Evolutionary conservation across 345 rosid genomes (phyloP).

Genomic region (Salix suchowensis): DNA sequence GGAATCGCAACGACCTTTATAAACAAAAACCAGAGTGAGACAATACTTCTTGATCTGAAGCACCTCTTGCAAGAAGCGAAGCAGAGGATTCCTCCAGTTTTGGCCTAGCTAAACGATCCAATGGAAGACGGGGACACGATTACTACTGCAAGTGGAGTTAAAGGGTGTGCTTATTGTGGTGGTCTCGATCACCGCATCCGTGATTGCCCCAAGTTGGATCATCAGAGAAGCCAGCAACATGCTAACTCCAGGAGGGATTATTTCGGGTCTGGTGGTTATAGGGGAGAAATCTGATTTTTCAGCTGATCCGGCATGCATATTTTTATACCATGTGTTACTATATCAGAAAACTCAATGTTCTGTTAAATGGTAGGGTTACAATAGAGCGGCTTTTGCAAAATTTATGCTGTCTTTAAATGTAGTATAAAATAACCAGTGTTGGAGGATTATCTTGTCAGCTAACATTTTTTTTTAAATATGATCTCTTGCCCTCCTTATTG

Average conservation of each 20-base stretch:
- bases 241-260: slow-evolving; percentile 82
- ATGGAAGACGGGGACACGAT: slow-evolving; percentile 76
- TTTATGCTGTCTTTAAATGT: not conserved
- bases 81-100: slow-evolving; percentile 89
- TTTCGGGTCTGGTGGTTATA: slow-evolving; percentile 86
- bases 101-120: slow-evolving; percentile 87
- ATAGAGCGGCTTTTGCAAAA: not conserved
- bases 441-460: not conserved
- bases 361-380: not conserved
- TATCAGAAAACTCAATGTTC: not conserved
- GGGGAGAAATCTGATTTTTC: slow-evolving; percentile 61
- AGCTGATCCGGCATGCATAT: not conserved
- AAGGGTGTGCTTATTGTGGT: slow-evolving; percentile 95
- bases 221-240: slow-evolving; percentile 72
- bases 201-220: slow-evolving; percentile 88
- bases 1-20: slow-evolving; percentile 93
- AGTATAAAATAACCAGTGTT: not conserved
- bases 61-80: slow-evolving; percentile 88
- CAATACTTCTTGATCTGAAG: slow-evolving; percentile 81
- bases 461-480: not conserved
- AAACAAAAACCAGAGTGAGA: slow-evolving; percentile 92
- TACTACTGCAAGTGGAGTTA: slow-evolving; percentile 66
- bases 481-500: not conserved
- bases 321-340: not conserved
- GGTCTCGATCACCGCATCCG: slow-evolving; percentile 88